phyloP scores from a whole-genome alignment of 441 rosid species.

The Populus hybrid region DNA sequence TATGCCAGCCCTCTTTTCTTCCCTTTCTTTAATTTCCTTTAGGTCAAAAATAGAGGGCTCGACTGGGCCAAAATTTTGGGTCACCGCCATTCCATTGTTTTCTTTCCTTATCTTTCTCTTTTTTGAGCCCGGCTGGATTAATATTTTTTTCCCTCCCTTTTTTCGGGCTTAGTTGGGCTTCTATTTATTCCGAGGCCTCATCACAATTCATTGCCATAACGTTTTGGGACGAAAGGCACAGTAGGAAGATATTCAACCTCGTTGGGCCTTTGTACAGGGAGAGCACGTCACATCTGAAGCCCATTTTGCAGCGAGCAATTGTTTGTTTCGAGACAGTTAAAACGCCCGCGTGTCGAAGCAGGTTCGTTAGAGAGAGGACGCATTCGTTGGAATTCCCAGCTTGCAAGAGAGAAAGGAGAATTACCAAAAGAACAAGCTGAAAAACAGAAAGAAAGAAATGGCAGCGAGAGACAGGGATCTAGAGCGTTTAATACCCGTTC shows the following conservation, averaged over 20 bases:
- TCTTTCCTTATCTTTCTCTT: no score
- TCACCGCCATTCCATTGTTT: no score
- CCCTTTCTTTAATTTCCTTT: neutral
- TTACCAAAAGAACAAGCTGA: neutral
- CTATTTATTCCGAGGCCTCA: neutral
- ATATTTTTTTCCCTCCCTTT: no score
- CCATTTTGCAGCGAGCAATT: neutral
- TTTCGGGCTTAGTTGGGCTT: neutral
- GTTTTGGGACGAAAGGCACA: neutral
- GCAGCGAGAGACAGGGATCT: constrained; percentile 37
- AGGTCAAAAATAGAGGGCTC: neutral
- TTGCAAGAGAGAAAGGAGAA: neutral
- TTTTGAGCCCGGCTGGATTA: no score
- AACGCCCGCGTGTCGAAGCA: neutral
- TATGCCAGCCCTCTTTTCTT: neutral
- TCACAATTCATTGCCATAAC: neutral
- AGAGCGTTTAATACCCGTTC: constrained; percentile 42
- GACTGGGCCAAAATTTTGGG: neutral
- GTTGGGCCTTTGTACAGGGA: neutral
- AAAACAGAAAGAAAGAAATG: constrained; percentile 4
- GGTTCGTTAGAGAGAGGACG: neutral
- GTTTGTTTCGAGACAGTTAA: neutral
- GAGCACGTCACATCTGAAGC: no score
- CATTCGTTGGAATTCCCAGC: neutral
- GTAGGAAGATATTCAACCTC: neutral